Conservation (phyloP, 78 protist genomes). For the Creolimax fragrantissima region DNA sequence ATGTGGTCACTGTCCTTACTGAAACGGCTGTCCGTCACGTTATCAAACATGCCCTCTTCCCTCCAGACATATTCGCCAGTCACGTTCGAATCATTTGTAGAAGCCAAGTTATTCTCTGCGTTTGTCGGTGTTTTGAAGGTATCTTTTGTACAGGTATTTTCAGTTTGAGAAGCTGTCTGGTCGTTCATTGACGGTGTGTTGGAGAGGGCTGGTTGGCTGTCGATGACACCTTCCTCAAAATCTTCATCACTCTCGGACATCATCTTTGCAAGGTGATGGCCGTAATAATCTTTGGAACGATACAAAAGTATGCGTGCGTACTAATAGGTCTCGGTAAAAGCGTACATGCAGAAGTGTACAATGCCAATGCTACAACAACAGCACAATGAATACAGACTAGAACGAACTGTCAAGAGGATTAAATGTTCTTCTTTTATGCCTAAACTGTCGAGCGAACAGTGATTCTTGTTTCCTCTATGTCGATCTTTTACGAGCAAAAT, state of each 20-base stretch:
- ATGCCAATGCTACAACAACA: too few relatives aligned
- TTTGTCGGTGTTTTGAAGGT: not conserved
- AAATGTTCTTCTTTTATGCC: too few relatives aligned
- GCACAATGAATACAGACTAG: too few relatives aligned
- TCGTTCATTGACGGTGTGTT: not conserved
- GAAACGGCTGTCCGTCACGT: too few relatives aligned
- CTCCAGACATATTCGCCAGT: not conserved
- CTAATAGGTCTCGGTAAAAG: too few relatives aligned
- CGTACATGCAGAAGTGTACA: too few relatives aligned
- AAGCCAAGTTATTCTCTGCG: not conserved
- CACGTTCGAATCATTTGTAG: not conserved
- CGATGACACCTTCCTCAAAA: not conserved
- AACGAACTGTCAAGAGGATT: too few relatives aligned
- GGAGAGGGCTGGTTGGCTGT: not conserved
- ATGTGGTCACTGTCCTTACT: not conserved
- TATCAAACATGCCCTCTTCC: not conserved
- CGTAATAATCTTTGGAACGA: too few relatives aligned
- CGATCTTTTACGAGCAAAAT: too few relatives aligned
- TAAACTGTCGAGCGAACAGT: too few relatives aligned
- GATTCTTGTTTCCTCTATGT: too few relatives aligned
- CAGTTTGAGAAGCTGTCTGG: not conserved
- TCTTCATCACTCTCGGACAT: not conserved
- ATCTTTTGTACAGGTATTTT: not conserved
- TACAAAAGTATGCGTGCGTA: too few relatives aligned
- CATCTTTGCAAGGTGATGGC: not conserved